Percentiles rank a stretch among this genome's conserved stretches.
These are phyloP conservation scores for Pythium chondricola DNA, from an alignment of 352 stramenopile species.

Conservation along the genomic window DNA sequence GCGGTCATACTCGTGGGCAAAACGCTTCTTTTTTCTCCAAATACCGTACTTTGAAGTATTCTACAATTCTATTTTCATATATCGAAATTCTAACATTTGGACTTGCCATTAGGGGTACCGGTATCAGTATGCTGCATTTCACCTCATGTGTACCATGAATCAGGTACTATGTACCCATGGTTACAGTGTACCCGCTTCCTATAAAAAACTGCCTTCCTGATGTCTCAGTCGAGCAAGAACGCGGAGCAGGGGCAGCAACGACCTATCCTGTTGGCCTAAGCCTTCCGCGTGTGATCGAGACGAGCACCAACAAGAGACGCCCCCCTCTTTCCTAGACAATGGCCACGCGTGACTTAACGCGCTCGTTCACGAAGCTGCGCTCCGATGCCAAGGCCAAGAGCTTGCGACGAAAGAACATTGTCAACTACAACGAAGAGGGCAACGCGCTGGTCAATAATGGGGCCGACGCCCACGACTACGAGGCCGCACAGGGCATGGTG, in stretches of 20 bases:
- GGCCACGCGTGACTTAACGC: slow-evolving; percentile 76
- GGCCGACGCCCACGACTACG: slow-evolving; percentile 26
- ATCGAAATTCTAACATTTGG: background rate
- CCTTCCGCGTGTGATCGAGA: too few species aligned
- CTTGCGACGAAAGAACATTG: slow-evolving; percentile 80
- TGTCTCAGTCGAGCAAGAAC: slow-evolving; percentile 10
- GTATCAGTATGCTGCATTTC: background rate
- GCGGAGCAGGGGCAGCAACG: slow-evolving; percentile 1
- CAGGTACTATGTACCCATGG: background rate
- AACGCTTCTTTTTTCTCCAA: too few species aligned
- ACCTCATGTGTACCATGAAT: background rate
- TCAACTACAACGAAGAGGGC: slow-evolving; percentile 55
- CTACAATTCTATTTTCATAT: too few species aligned
- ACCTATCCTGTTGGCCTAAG: too few species aligned
- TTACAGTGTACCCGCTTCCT: slow-evolving; percentile 6
- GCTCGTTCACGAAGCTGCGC: slow-evolving; percentile 62
- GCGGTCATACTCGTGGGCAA: background rate
- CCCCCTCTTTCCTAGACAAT: too few species aligned
- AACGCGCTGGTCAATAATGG: slow-evolving; percentile 63
- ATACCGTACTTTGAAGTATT: too few species aligned
- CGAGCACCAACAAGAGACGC: too few species aligned
- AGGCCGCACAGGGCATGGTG: slow-evolving; percentile 28
- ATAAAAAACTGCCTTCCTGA: slow-evolving; percentile 22
- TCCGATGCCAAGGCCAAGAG: slow-evolving; percentile 79
- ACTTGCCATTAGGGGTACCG: background rate